These are phyloP conservation scores for Kazachstania bromeliacearum DNA, from an alignment of 805 yeast species.

Conservation along the genomic window DNA sequence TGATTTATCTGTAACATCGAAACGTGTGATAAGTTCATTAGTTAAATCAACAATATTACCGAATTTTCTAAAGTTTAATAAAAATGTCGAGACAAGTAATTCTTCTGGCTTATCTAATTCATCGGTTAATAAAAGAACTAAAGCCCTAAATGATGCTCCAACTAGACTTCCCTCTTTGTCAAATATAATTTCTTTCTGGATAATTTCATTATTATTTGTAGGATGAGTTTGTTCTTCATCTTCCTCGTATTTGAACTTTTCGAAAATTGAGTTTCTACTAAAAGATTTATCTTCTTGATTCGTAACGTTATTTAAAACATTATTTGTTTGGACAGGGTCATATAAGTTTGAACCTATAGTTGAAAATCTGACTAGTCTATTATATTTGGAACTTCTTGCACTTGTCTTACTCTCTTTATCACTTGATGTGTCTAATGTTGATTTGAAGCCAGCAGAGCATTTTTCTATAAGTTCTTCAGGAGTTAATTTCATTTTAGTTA, in stretches of 20 bases:
- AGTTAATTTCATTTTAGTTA: constrained; percentile 44
- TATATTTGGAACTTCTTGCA: constrained; percentile 3
- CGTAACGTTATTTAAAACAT: neutral
- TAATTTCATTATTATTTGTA: constrained; percentile 17
- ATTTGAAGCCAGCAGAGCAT: constrained; percentile 27
- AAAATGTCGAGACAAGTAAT: constrained; percentile 62
- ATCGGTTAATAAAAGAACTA: constrained; percentile 57
- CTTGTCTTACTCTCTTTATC: neutral
- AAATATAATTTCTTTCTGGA: constrained; percentile 34
- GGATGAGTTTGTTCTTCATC: constrained; percentile 10
- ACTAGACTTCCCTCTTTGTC: constrained; percentile 40
- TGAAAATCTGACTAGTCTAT: constrained; percentile 25
- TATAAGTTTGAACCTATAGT: constrained; percentile 1
- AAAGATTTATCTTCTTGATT: constrained; percentile 22
- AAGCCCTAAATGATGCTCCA: constrained; percentile 65
- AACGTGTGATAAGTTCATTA: constrained; percentile 57
- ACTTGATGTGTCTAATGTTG: constrained; percentile 9
- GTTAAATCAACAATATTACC: constrained; percentile 57
- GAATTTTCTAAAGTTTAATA: constrained; percentile 67
- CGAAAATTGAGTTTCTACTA: constrained; percentile 31
- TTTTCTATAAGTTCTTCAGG: constrained; percentile 51
- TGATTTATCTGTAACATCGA: constrained; percentile 40
- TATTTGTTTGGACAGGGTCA: neutral
- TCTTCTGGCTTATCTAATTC: constrained; percentile 55
- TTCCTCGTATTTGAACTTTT: constrained; percentile 27